Base-by-base conservation (phyloP, 176 grass and related monocot genomes). In the Lolium perenne region DNA sequence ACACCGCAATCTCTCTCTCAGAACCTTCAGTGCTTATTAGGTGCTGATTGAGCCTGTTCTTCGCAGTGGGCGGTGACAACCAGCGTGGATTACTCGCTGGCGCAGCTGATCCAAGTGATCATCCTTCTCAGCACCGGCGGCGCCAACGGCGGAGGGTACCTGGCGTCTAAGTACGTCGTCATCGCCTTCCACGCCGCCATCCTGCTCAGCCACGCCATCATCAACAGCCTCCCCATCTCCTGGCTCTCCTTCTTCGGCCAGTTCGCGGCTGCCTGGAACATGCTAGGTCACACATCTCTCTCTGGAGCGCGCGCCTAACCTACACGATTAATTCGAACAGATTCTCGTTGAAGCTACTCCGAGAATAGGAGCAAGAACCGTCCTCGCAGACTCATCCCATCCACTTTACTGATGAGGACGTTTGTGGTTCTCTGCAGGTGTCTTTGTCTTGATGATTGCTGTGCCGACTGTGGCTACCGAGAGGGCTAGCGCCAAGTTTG, bases 21-120 rank as follows among this genome's bases (percentile, higher is more conserved):
- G 68, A 66, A 90, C 10, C 11, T 56, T 7, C 41, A 26, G 7
- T 47, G 17, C 38, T 40, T 15, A 2, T 74, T 35, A 35, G 45
- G 45, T 82, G 56, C 63, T 91, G 67, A 83, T 18, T 50, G 65
- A 81, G 63, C 1, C 49, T 84, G 2, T 89, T 3, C 45, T 47
- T 71, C 89, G 83, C 97, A 98, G 94, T 98, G 97, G 94, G 94
- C 97, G 67, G 92, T 94, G 23, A 98, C 94, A 8, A 98, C 94
- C 8, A 98, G 97, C 54, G 81, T 98, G 81, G 94, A 96, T 84
- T 98, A 86, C 91, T 96, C 97, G 10, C 79, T 98, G 15, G 97
- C 94, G 22, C 90, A 94, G 82, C 80, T 94, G 93, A 80, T 98
- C 79, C 94, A 98, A 79, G 93, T 98, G 77, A 98, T 98, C 80